Evolutionary conservation across 768 basidiomycete genomes (phyloP).

Genomic region (Serpula lacrymans): DNA sequence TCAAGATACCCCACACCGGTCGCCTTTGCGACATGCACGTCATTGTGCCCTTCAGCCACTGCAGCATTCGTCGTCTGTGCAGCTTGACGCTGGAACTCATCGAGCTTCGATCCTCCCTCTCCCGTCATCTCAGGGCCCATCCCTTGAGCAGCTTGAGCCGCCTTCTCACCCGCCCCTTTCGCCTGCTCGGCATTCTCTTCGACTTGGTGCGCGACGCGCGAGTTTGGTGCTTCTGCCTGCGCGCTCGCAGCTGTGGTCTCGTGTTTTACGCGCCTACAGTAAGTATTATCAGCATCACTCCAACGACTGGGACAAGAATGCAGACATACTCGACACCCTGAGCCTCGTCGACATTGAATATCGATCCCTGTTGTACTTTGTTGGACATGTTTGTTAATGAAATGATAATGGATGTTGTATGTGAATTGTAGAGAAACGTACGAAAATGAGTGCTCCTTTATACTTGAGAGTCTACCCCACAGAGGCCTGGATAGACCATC

Average conservation of each 20-base stretch:
- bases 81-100: slow-evolving; percentile 33
- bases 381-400: slow-evolving; percentile 8
- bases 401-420: not conserved
- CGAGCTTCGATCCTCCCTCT: slow-evolving; percentile 30
- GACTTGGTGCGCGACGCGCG: slow-evolving; percentile 39
- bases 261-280: slow-evolving; percentile 30
- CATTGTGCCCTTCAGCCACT: slow-evolving; percentile 52
- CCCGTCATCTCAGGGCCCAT: slow-evolving; percentile 30
- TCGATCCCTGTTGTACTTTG: slow-evolving; percentile 5
- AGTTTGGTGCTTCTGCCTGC: slow-evolving; percentile 44
- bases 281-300: not conserved
- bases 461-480: too few relatives aligned
- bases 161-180: slow-evolving; percentile 46
- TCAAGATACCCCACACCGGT: slow-evolving; percentile 48
- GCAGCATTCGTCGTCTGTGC: slow-evolving; percentile 47
- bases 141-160: slow-evolving; percentile 50
- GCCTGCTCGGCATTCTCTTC: slow-evolving; percentile 44
- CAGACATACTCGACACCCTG: slow-evolving; percentile 30
- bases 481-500: not conserved
- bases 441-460: too few relatives aligned
- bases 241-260: slow-evolving; percentile 57
- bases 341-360: slow-evolving; percentile 38
- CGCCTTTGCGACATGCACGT: slow-evolving; percentile 45
- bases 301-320: not conserved
- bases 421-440: too few relatives aligned